These are phyloP conservation scores for Candida anutae DNA, from an alignment of 1,139 yeast species.

Conservation along the genomic window DNA sequence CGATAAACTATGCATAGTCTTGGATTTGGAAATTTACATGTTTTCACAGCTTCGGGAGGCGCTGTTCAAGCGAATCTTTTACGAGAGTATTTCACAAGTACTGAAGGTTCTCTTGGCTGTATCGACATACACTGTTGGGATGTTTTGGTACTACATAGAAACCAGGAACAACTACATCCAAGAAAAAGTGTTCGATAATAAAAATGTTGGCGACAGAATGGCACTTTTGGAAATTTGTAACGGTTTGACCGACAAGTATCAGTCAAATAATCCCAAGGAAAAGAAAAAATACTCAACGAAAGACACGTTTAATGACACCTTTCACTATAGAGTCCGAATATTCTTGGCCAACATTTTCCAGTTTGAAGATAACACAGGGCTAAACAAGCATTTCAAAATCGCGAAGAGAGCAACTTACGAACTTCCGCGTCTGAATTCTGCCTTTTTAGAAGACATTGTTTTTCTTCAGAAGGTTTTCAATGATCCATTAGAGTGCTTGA, in stretches of 20 bases:
- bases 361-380: slow-evolving; percentile 40
- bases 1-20: slow-evolving; percentile 12
- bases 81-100: slow-evolving; percentile 14
- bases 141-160: slow-evolving; percentile 34
- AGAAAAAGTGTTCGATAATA: slow-evolving; percentile 19
- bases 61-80: slow-evolving; percentile 16
- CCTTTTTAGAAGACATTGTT: slow-evolving; percentile 27
- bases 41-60: slow-evolving; percentile 7
- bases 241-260: slow-evolving; percentile 25
- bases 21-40: slow-evolving; percentile 19
- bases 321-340: slow-evolving; percentile 29
- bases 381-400: slow-evolving; percentile 32
- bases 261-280: slow-evolving; percentile 10
- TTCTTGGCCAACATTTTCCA: slow-evolving; percentile 28
- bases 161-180: slow-evolving; percentile 17
- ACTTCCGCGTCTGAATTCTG: slow-evolving; percentile 13
- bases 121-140: slow-evolving; percentile 15
- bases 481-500: slow-evolving; percentile 29
- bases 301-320: slow-evolving; percentile 32
- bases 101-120: slow-evolving; percentile 15
- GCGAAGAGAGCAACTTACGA: slow-evolving; percentile 22
- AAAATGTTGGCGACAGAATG: slow-evolving; percentile 28
- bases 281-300: slow-evolving; percentile 23
- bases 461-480: slow-evolving; percentile 24
- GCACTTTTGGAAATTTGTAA: slow-evolving; percentile 34